These are phyloP conservation scores for Podospora comata DNA, from an alignment of 495 filamentous ascomycete genomes.

Conservation along the genomic window DNA sequence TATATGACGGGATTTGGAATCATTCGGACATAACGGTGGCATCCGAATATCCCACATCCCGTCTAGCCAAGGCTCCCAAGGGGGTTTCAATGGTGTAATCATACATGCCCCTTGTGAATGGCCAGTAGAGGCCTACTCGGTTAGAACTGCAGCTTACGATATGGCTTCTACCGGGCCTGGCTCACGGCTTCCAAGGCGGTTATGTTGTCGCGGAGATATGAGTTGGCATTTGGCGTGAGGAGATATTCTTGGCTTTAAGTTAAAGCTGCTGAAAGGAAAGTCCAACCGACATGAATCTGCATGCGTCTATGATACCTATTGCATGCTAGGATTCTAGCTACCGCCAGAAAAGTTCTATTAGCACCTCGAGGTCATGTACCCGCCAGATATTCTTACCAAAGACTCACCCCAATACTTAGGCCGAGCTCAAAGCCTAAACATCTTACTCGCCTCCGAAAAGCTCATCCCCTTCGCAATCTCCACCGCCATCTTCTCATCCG, in stretches of 20 bases:
- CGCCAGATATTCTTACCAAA: background rate
- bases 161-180: background rate
- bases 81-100: background rate
- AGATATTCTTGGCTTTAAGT: background rate
- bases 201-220: background rate
- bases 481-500: conserved; percentile 51
- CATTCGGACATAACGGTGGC: background rate
- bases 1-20: background rate
- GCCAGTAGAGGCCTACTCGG: background rate
- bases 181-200: background rate
- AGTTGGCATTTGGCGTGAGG: background rate
- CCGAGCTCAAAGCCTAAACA: conserved; percentile 34
- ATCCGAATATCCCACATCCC: background rate
- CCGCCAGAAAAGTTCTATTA: no score
- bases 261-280: background rate
- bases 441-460: conserved; percentile 53
- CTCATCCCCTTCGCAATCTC: conserved; percentile 50
- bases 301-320: background rate
- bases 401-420: background rate
- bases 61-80: background rate
- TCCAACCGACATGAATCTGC: background rate
- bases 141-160: background rate
- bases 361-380: no score
- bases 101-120: background rate
- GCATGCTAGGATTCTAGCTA: no score